phyloP scores from a whole-genome alignment of 495 filamentous ascomycete genomes.

The Cryomyces minteri region DNA sequence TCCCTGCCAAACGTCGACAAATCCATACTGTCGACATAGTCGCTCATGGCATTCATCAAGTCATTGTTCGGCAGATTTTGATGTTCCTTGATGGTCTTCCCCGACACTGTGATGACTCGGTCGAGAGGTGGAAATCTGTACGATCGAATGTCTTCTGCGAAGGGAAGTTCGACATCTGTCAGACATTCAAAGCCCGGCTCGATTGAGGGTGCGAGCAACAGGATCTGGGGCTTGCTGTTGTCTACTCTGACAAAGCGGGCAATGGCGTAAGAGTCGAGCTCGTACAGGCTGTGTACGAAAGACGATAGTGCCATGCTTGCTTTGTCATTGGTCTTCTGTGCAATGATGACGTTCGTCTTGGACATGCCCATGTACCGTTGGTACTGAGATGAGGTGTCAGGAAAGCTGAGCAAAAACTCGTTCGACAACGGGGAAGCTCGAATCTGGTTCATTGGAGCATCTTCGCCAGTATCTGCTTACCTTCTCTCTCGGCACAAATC shows the following conservation, averaged over 20 bases:
- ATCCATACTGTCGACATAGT: slow-evolving; percentile 91
- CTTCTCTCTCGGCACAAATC: slow-evolving; percentile 60
- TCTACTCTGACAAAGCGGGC: slow-evolving; percentile 74
- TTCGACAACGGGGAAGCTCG: no score
- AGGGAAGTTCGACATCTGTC: slow-evolving; percentile 84
- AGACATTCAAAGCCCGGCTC: slow-evolving; percentile 75
- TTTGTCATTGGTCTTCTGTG: slow-evolving; percentile 52
- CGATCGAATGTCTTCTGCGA: slow-evolving; percentile 73
- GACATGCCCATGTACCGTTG: slow-evolving; percentile 75
- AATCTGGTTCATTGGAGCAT: no score
- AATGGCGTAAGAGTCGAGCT: slow-evolving; percentile 73
- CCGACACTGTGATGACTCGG: slow-evolving; percentile 72
- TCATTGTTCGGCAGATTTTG: slow-evolving; percentile 67
- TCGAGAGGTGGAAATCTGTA: slow-evolving; percentile 88
- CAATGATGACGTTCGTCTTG: slow-evolving; percentile 51
- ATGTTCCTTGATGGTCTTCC: slow-evolving; percentile 67
- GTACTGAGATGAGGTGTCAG: slow-evolving; percentile 32
- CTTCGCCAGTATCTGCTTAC: slow-evolving; percentile 23
- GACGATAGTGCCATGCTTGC: slow-evolving; percentile 73
- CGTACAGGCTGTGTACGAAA: slow-evolving; percentile 71
- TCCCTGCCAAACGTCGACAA: slow-evolving; percentile 41
- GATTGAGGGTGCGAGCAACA: slow-evolving; percentile 70
- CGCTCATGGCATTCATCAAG: slow-evolving; percentile 61
- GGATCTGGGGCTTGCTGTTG: slow-evolving; percentile 49
- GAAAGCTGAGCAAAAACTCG: slow-evolving; percentile 2